A percentile compares a stretch with the other conserved stretches of the same genome.
phyloP scores from a whole-genome alignment of 1,139 yeast genomes.

The Saccharomyces hybrid region DNA sequence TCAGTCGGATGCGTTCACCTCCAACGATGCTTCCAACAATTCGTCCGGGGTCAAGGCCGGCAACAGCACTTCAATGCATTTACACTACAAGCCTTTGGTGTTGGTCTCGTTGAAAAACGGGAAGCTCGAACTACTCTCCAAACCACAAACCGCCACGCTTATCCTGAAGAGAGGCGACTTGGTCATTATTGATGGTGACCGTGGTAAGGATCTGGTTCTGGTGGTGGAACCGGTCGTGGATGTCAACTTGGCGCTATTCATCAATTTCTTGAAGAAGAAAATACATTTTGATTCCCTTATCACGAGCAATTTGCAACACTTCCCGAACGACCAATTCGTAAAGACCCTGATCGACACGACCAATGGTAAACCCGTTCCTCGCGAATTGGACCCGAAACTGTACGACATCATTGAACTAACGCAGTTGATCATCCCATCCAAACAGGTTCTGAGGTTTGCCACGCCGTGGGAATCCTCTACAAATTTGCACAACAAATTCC shows the following conservation, averaged over 20 bases:
- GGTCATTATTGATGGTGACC: slow-evolving; percentile 94
- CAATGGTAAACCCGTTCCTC: slow-evolving; percentile 14
- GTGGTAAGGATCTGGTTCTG: slow-evolving; percentile 86
- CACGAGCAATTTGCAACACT: slow-evolving; percentile 26
- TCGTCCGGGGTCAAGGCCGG: not conserved
- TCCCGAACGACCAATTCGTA: slow-evolving; percentile 25
- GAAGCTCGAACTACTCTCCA: slow-evolving; percentile 72
- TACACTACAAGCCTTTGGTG: slow-evolving; percentile 41
- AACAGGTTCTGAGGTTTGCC: slow-evolving; percentile 59
- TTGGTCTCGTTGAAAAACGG: slow-evolving; percentile 83
- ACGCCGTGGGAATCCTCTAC: slow-evolving; percentile 33
- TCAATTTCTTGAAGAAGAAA: slow-evolving; percentile 70
- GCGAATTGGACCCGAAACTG: slow-evolving; percentile 27
- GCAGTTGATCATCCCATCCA: slow-evolving; percentile 40
- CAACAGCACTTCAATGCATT: slow-evolving; percentile 10
- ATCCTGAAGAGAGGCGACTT: slow-evolving; percentile 60
- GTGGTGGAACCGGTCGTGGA: slow-evolving; percentile 60
- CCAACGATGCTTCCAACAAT: slow-evolving; percentile 4
- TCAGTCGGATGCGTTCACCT: slow-evolving; percentile 21
- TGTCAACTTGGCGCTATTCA: slow-evolving; percentile 69
- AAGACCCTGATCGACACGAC: slow-evolving; percentile 24
- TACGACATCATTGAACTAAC: slow-evolving; percentile 33
- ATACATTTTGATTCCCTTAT: slow-evolving; percentile 33
- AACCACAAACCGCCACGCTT: slow-evolving; percentile 48
- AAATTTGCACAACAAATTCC: slow-evolving; percentile 34